Evolutionary conservation across 2,329 filamentous ascomycete species (phyloP).

Genomic region (Ustulina deusta): DNA sequence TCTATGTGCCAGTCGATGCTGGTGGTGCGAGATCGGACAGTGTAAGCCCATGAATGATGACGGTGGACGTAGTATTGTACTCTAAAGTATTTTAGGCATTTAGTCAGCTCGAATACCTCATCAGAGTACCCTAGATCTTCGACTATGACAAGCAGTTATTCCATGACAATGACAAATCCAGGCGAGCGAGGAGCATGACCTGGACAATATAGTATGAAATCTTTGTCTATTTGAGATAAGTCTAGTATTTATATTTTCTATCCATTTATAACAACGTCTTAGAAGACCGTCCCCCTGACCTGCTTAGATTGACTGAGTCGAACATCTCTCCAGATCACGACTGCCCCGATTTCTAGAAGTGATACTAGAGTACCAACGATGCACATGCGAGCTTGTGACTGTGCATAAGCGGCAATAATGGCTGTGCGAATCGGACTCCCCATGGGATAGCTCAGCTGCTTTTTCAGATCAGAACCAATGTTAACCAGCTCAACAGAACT

Average conservation of each 20-base stretch:
- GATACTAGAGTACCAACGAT: conserved; percentile 50
- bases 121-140: background rate
- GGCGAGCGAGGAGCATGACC: background rate
- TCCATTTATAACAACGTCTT: conserved; percentile 21
- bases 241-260: conserved; percentile 9
- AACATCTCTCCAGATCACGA: conserved; percentile 51
- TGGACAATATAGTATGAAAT: background rate
- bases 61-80: conserved; percentile 14
- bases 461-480: conserved; percentile 52
- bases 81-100: conserved; percentile 15
- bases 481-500: conserved; percentile 43
- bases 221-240: background rate
- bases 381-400: conserved; percentile 54
- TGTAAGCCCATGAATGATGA: conserved; percentile 2
- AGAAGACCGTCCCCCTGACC: conserved; percentile 52
- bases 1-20: background rate
- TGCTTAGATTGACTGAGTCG: conserved; percentile 50
- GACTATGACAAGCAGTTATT: background rate
- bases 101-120: conserved; percentile 4
- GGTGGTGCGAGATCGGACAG: conserved; percentile 46
- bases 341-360: conserved; percentile 49
- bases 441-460: conserved; percentile 52
- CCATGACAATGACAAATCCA: background rate
- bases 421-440: conserved; percentile 51
- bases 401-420: conserved; percentile 52